Conservation (phyloP, 169 alveolate species). For the Cryptosporidium sp. region DNA sequence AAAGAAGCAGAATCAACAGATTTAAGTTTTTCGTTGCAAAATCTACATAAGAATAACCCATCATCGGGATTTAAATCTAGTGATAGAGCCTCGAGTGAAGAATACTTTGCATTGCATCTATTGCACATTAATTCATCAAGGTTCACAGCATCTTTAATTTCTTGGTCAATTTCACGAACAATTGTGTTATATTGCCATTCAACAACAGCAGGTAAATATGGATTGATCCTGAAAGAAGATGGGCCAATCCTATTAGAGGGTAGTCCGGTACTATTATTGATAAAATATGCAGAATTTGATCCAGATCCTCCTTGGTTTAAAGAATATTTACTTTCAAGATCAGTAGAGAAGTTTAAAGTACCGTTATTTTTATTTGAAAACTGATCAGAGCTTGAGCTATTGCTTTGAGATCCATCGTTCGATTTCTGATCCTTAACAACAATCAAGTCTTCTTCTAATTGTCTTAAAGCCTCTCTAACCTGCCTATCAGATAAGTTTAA, state of each 20-base stretch:
- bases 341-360: not conserved
- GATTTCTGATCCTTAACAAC: slow-evolving; percentile 58
- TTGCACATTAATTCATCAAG: slow-evolving; percentile 55
- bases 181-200: slow-evolving; percentile 73
- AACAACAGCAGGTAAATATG: slow-evolving; percentile 67
- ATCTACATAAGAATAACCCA: slow-evolving; percentile 55
- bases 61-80: slow-evolving; percentile 54
- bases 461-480: slow-evolving; percentile 66
- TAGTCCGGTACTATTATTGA: not conserved
- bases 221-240: slow-evolving; percentile 47
- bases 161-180: slow-evolving; percentile 56
- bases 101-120: slow-evolving; percentile 45
- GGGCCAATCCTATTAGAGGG: slow-evolving; percentile 23
- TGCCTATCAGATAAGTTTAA: slow-evolving; percentile 61
- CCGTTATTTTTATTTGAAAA: not conserved
- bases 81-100: slow-evolving; percentile 59
- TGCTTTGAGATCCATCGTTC: slow-evolving; percentile 1
- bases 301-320: not conserved
- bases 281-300: not conserved
- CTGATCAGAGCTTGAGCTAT: not conserved
- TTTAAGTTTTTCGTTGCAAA: slow-evolving; percentile 46
- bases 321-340: slow-evolving; percentile 15
- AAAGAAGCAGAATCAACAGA: slow-evolving; percentile 71
- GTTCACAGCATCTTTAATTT: slow-evolving; percentile 59
- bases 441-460: slow-evolving; percentile 56